Evolutionary conservation across 768 basidiomycete species (phyloP).

Genomic region (Chalciporus piperatus): DNA sequence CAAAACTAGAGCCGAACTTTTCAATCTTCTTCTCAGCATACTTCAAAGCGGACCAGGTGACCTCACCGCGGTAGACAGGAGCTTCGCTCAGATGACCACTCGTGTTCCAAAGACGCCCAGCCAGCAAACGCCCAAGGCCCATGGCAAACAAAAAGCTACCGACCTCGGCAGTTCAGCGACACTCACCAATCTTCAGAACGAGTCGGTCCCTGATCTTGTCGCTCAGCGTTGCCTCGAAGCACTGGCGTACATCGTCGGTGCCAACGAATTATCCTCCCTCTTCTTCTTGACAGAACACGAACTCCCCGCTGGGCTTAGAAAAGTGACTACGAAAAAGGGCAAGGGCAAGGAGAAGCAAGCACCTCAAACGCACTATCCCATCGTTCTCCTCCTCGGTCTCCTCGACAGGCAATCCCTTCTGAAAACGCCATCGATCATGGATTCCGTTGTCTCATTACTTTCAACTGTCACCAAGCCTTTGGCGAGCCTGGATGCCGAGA

Average conservation of each 20-base stretch:
- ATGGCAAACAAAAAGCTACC: slow-evolving; percentile 67
- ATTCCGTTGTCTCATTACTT: slow-evolving; percentile 84
- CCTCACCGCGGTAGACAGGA: slow-evolving; percentile 86
- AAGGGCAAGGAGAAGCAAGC: slow-evolving; percentile 92
- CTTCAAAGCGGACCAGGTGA: slow-evolving; percentile 95
- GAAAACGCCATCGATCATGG: slow-evolving; percentile 87
- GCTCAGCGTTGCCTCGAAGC: slow-evolving; percentile 94
- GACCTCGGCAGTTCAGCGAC: slow-evolving; percentile 53
- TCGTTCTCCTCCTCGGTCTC: slow-evolving; percentile 83
- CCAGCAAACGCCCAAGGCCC: slow-evolving; percentile 41
- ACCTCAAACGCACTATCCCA: slow-evolving; percentile 82
- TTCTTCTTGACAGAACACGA: slow-evolving; percentile 99
- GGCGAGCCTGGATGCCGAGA: slow-evolving; percentile 53
- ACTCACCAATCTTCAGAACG: slow-evolving; percentile 56
- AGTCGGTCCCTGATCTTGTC: slow-evolving; percentile 87
- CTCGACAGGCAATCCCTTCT: slow-evolving; percentile 85
- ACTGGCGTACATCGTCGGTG: slow-evolving; percentile 79
- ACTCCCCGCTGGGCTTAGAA: slow-evolving; percentile 72
- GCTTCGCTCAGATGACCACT: slow-evolving; percentile 88
- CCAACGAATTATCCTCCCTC: slow-evolving; percentile 79
- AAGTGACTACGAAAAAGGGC: slow-evolving; percentile 73
- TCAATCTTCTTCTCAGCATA: slow-evolving; percentile 92
- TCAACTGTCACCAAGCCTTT: slow-evolving; percentile 88
- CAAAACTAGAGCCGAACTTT: slow-evolving; percentile 86
- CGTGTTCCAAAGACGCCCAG: slow-evolving; percentile 53